These are phyloP conservation scores for Emergomyces orientalis DNA, from an alignment of 2,329 filamentous ascomycete species.

Conservation along the genomic window DNA sequence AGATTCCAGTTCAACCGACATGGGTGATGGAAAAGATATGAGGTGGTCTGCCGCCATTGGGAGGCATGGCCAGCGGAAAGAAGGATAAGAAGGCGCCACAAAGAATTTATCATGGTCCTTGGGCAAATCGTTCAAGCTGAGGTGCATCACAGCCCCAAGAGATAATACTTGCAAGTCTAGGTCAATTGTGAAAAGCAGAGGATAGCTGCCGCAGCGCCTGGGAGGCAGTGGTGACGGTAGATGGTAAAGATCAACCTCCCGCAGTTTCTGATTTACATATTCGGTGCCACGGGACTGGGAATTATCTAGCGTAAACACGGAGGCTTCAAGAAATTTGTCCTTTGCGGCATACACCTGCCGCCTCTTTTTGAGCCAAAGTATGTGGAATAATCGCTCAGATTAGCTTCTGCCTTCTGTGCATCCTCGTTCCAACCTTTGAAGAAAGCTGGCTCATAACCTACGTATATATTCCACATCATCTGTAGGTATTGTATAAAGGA, in stretches of 20 bases:
- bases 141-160: background rate
- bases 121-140: background rate
- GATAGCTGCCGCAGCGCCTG: background rate
- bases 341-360: constrained; percentile 1
- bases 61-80: background rate
- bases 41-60: background rate
- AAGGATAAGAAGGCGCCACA: background rate
- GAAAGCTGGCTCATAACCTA: background rate
- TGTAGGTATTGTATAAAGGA: background rate
- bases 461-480: background rate
- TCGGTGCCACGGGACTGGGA: background rate
- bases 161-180: constrained; percentile 4
- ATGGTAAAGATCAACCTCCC: background rate
- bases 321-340: background rate
- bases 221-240: background rate
- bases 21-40: background rate
- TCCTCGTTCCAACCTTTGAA: background rate
- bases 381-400: background rate
- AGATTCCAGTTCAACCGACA: background rate
- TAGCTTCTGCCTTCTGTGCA: background rate
- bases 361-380: constrained; percentile 1
- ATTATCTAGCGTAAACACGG: background rate
- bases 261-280: background rate
- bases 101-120: background rate
- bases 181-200: background rate